A percentile compares a stretch with the other conserved stretches of the same genome.
Evolutionary conservation across 2,329 filamentous ascomycete species (phyloP).

Genomic region (Rutstroemia sydowiana): DNA sequence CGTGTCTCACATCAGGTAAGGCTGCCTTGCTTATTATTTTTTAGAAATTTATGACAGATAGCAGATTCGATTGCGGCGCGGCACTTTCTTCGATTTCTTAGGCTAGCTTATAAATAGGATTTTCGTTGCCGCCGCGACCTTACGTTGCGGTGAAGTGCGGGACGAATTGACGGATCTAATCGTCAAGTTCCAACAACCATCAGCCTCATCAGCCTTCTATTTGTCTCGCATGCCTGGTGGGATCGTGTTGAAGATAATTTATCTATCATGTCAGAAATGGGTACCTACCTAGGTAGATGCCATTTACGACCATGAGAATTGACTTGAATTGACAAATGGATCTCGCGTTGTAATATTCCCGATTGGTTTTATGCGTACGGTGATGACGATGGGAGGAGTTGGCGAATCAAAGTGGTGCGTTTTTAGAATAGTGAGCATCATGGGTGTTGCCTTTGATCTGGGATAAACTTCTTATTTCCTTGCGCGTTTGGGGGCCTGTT

Average conservation of each 20-base stretch:
- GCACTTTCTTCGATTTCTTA: not conserved
- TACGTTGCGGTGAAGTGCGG: too few relatives aligned
- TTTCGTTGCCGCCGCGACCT: not conserved
- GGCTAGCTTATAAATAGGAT: not conserved
- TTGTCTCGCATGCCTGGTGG: not conserved
- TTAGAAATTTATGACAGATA: not conserved
- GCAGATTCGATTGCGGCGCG: not conserved
- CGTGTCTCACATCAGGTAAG: conserved; percentile 3
- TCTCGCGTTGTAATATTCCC: not conserved
- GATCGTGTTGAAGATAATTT: not conserved
- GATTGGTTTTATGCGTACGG: not conserved
- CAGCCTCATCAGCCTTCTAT: conserved; percentile 3
- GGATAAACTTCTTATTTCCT: too few relatives aligned
- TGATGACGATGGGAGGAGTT: not conserved
- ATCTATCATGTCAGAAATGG: not conserved
- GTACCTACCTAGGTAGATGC: not conserved
- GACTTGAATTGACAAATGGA: not conserved
- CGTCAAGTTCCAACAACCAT: not conserved
- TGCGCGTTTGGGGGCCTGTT: too few relatives aligned
- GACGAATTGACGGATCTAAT: not conserved
- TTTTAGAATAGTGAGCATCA: not conserved
- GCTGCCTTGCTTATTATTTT: conserved; percentile 2
- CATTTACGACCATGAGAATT: not conserved
- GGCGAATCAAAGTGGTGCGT: not conserved
- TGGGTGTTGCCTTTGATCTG: not conserved